Percentiles rank a stretch among this genome's conserved stretches.
phyloP scores from a whole-genome alignment of 352 stramenopile genomes.

The Pythium biforme region DNA sequence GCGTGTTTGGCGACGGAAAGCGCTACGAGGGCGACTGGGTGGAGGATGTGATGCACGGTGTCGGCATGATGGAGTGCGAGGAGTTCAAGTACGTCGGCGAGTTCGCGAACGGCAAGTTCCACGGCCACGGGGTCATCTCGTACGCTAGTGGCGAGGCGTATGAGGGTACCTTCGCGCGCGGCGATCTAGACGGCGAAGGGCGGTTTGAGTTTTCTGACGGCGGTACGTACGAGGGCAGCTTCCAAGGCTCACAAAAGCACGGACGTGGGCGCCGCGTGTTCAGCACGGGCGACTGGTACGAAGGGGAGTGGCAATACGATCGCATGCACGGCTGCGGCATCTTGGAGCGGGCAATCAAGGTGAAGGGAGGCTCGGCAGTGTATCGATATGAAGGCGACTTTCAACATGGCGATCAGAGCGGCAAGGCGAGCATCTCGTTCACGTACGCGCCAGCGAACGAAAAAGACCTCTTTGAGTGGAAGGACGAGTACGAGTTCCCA shows the following conservation, averaged over 20 bases:
- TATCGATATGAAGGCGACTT: conserved; percentile 58
- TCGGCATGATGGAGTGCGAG: conserved; percentile 51
- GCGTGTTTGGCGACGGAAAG: conserved; percentile 48
- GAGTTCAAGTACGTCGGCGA: conserved; percentile 58
- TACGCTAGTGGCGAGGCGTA: conserved; percentile 72
- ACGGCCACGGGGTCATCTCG: conserved; percentile 51
- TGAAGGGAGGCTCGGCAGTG: not conserved
- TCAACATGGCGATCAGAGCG: conserved; percentile 41
- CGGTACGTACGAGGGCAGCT: conserved; percentile 54
- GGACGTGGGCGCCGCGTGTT: conserved; percentile 51
- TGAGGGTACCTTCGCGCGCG: conserved; percentile 53
- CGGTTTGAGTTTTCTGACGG: conserved; percentile 46
- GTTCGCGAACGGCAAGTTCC: conserved; percentile 49
- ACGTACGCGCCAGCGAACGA: conserved; percentile 31
- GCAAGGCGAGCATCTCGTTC: conserved; percentile 42
- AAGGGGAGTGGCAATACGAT: conserved; percentile 55
- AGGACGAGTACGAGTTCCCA: conserved; percentile 67
- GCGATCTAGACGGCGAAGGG: conserved; percentile 49
- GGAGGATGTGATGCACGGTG: conserved; percentile 55
- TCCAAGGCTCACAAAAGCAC: conserved; percentile 47
- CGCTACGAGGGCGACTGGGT: conserved; percentile 72
- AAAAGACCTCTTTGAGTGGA: conserved; percentile 40
- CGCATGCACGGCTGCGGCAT: conserved; percentile 56
- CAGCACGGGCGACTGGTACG: conserved; percentile 49
- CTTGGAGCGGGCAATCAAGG: conserved; percentile 24